Base-by-base conservation (phyloP, 2,329 filamentous ascomycete species). In the Aureobasidium mangrovei region DNA sequence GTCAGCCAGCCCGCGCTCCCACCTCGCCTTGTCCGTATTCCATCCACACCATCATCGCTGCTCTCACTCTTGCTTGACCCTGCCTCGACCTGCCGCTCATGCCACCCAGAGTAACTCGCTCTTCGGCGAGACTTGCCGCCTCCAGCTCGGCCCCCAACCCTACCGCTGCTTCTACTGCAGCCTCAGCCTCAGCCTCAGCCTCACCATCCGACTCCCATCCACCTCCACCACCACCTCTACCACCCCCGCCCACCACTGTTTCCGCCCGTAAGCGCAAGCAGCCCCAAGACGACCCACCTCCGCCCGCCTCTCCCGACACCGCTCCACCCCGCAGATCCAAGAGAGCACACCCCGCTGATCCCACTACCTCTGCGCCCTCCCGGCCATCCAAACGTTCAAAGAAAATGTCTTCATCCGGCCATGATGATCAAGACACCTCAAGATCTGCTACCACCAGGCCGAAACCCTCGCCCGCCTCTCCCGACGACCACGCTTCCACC, bases 91-190 rank as follows among this genome's bases (percentile, higher is more conserved):
- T 38, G 32, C 40, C 49, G 61, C 88, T 91, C 84, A 96, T 95
- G 90, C 88, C 88, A 82, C 77, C 84, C 81, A 96, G 91, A 88
- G 84, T 93, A 67, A 96, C 91, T 79, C 89, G 91, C 78, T 93
- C 91, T 67, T 86, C 91, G 72, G 86, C 91, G 77, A 90, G 90
- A 78, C 84, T 88, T 81, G 88, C 88, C 76, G 86, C 88, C 67
- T 67, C 69, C 60, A 65, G 63, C 57, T 63, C 75, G 73, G 74
- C 73, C 63, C 73, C 74, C 38, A 31, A 41, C 38, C 29, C 28
- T 65, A 69, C 75, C 61, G 60, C 67, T 59, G 60, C 64, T 62
- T 58, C 64, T 48, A 60, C 74, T 33, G 27, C 31, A n/a, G 42
- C 28, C 65, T 68, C 74, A 61, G 43, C 66, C 63, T 60, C 67